These are phyloP conservation scores for Geotrichum europaeum DNA, from an alignment of 1,139 yeast species.

Conservation along the genomic window DNA sequence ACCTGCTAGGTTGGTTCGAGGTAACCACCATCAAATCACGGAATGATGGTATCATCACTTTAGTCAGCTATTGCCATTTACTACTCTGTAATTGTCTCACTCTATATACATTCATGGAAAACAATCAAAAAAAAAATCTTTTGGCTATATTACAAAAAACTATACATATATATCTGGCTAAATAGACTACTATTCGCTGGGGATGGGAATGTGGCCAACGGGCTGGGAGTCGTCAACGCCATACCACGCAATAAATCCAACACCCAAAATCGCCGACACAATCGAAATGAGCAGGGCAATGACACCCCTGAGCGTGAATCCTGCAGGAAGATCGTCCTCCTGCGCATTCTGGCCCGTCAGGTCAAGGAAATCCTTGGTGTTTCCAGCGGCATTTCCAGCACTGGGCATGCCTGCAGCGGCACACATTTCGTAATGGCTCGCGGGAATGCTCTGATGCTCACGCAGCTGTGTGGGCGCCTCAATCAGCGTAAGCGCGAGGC, in stretches of 20 bases:
- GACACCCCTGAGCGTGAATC: slow-evolving; percentile 86
- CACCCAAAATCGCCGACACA: slow-evolving; percentile 72
- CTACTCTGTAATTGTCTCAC: no score
- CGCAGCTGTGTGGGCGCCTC: slow-evolving; percentile 69
- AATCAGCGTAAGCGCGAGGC: slow-evolving; percentile 62
- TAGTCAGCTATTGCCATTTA: no score
- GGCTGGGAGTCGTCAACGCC: slow-evolving; percentile 58
- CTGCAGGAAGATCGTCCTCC: slow-evolving; percentile 58
- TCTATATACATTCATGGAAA: no score
- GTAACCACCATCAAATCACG: no score
- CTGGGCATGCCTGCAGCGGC: slow-evolving; percentile 43
- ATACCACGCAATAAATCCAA: slow-evolving; percentile 67
- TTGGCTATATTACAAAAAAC: not conserved
- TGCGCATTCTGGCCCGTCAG: slow-evolving; percentile 71
- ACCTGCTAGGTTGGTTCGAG: no score
- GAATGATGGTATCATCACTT: no score
- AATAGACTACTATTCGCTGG: not conserved
- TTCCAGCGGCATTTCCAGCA: slow-evolving; percentile 85
- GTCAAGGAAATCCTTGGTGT: slow-evolving; percentile 54
- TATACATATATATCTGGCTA: not conserved
- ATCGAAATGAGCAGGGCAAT: slow-evolving; percentile 80
- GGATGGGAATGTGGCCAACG: not conserved
- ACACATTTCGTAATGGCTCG: slow-evolving; percentile 58
- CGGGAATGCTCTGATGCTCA: slow-evolving; percentile 44
- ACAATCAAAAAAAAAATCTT: not conserved